A percentile compares a stretch with the other conserved stretches of the same genome.
These are phyloP conservation scores for Phyllachora maydis DNA, from an alignment of 2,329 filamentous ascomycete genomes.

Conservation along the genomic window DNA sequence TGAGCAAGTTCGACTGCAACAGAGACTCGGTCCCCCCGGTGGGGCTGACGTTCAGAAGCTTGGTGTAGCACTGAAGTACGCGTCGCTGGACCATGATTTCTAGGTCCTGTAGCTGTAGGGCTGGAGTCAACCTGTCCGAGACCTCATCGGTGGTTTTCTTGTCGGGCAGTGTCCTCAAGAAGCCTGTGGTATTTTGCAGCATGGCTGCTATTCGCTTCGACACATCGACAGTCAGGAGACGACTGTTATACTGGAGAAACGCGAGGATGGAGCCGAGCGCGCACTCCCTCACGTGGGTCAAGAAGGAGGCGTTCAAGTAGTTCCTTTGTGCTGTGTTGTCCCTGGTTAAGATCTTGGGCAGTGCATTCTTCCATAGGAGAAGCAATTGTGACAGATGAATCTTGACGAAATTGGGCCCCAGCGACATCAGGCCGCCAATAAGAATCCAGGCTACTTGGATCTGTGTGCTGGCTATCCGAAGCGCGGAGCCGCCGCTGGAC, in stretches of 20 bases:
- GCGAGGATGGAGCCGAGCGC: slow-evolving; percentile 78
- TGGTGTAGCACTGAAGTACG: slow-evolving; percentile 87
- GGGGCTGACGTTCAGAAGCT: slow-evolving; percentile 74
- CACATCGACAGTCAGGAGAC: slow-evolving; percentile 79
- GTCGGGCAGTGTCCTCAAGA: slow-evolving; percentile 63
- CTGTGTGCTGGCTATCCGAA: slow-evolving; percentile 80
- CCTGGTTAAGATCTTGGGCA: slow-evolving; percentile 84
- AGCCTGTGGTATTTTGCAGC: slow-evolving; percentile 85
- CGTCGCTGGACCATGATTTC: slow-evolving; percentile 84
- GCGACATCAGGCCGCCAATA: slow-evolving; percentile 87
- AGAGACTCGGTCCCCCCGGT: slow-evolving; percentile 69
- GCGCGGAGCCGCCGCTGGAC: slow-evolving; percentile 74
- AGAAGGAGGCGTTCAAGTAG: slow-evolving; percentile 73
- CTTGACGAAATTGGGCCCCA: slow-evolving; percentile 96
- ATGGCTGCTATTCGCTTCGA: slow-evolving; percentile 83
- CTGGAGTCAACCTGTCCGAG: slow-evolving; percentile 61
- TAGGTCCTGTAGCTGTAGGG: slow-evolving; percentile 73
- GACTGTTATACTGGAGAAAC: slow-evolving; percentile 84
- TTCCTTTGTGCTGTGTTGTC: slow-evolving; percentile 75
- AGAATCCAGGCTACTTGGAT: slow-evolving; percentile 97
- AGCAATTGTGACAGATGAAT: slow-evolving; percentile 90
- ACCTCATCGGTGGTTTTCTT: slow-evolving; percentile 80
- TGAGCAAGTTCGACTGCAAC: slow-evolving; percentile 77
- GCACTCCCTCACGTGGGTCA: slow-evolving; percentile 88
- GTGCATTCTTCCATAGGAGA: slow-evolving; percentile 88